Evolutionary conservation across 2,329 filamentous ascomycete genomes (phyloP).

Genomic region (Arthroderma sp.): DNA sequence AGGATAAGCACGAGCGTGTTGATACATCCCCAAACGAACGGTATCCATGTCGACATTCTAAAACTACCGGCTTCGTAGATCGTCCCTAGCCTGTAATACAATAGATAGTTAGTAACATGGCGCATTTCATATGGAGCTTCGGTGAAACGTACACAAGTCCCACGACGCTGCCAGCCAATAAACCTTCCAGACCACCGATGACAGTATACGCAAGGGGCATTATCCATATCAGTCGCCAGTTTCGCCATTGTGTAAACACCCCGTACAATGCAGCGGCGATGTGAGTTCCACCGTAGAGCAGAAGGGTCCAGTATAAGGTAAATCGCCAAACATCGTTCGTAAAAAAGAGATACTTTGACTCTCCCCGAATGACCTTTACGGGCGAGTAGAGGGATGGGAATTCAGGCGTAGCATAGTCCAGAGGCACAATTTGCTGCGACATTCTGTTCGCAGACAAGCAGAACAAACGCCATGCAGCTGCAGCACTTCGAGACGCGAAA

Average conservation of each 20-base stretch:
- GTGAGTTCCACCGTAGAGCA: slow-evolving; percentile 65
- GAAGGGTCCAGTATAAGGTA: slow-evolving; percentile 73
- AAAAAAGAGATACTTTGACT: slow-evolving; percentile 55
- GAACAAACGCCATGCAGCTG: no score
- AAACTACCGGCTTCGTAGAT: slow-evolving; percentile 74
- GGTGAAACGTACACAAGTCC: slow-evolving; percentile 20
- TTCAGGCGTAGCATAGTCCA: slow-evolving; percentile 52
- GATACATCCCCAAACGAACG: slow-evolving; percentile 74
- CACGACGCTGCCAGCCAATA: slow-evolving; percentile 68
- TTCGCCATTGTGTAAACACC: slow-evolving; percentile 51
- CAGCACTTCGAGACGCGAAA: no score
- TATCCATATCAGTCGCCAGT: slow-evolving; percentile 47
- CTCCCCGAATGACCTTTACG: slow-evolving; percentile 42
- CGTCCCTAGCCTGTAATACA: slow-evolving; percentile 50
- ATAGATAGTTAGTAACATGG: no score
- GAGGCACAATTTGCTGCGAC: neutral
- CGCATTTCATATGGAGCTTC: no score
- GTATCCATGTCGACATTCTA: slow-evolving; percentile 88
- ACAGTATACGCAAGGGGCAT: slow-evolving; percentile 58
- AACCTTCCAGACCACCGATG: slow-evolving; percentile 60
- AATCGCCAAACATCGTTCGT: slow-evolving; percentile 73
- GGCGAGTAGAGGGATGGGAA: slow-evolving; percentile 80
- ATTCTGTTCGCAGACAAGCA: neutral
- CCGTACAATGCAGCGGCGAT: slow-evolving; percentile 58
- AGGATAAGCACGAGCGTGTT: slow-evolving; percentile 71